Evolutionary conservation across 495 filamentous ascomycete species (phyloP), one percentile per base, ranked within the genome.

Genomic region (Trichodelitschia bisporula): DNA sequence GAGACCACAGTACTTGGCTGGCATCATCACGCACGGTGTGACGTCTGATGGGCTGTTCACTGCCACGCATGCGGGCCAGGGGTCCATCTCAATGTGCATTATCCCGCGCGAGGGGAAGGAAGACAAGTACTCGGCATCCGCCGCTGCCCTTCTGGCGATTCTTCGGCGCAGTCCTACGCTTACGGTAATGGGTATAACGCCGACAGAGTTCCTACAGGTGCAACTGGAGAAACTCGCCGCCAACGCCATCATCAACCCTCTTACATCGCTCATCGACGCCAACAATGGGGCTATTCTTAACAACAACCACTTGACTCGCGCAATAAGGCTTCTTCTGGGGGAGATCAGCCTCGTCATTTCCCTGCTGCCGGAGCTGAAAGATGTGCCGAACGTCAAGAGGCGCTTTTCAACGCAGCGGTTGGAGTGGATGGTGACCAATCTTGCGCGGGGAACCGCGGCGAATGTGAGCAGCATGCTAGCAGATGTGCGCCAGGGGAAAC

Each of bases 401-500:
- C 62, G 67, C 2, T 71, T 77, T 33, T 50, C 58, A 0, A 48
- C 57, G 1, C 56, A 67, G 26, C 53, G 64, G 15, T 46, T 74
- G 19, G 62, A 67, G 33, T 55, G 54, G 13, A 43, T 64, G 30
- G 61, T 66, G 1, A 52, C 67, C 14, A 38, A 53, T 15, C 57
- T 77, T 4, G 68, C 63, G 4, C 46, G 55, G n/a, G 60, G 57
- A 37, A 84, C 73, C 1, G 54, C 50, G 1, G 49, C 58, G 20
- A 84, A 90, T 43, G 60, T 58, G 21, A 80, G 72, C 42, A 71
- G 66, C 2, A 91, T 91, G 80, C 45, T 77, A 15, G 74, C 80
- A 43, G 82, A 91, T 48, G 58, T 84, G 13, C 46, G 53, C 19
- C 48, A 48, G 2, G 58, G 68, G 2, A 39, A 48, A n/a, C 15